Evolutionary conservation across 2,329 filamentous ascomycete species (phyloP).

Genomic region (Elsinoe australis): DNA sequence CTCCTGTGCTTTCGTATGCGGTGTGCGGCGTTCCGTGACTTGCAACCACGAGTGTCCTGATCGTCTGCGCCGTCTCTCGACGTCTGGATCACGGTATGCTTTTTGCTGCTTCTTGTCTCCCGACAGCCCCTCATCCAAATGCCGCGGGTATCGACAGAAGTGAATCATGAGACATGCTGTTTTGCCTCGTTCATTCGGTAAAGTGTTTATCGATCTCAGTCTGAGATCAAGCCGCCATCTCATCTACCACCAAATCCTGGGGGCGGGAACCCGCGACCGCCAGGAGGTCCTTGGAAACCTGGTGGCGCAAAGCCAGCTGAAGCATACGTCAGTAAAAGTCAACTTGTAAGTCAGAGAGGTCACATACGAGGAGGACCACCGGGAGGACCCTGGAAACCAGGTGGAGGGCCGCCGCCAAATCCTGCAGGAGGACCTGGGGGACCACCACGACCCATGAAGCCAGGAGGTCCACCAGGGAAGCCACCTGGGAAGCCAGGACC

Average conservation of each 20-base stretch:
- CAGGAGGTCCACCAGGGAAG: slow-evolving; percentile 40
- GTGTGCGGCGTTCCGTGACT: no score
- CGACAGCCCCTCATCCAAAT: no score
- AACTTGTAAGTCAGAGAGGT: not conserved
- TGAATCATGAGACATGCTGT: no score
- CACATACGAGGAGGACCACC: slow-evolving; percentile 24
- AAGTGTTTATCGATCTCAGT: no score
- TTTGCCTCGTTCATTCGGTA: no score
- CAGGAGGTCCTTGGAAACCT: slow-evolving; percentile 63
- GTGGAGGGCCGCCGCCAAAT: slow-evolving; percentile 19
- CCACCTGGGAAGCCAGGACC: slow-evolving; percentile 42
- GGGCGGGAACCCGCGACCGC: slow-evolving; percentile 29
- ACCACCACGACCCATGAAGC: slow-evolving; percentile 31
- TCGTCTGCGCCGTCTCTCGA: no score
- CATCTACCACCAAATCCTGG: slow-evolving; percentile 28
- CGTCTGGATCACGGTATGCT: no score
- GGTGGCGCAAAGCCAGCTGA: slow-evolving; percentile 22
- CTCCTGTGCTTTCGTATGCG: no score
- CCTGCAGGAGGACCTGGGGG: slow-evolving; percentile 30
- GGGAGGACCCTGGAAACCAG: slow-evolving; percentile 42
- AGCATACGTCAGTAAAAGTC: slow-evolving; percentile 1
- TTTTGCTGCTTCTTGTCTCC: no score
- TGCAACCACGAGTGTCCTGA: no score
- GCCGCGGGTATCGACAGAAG: no score
- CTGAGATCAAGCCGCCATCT: no score